These are phyloP conservation scores for Fusarium sulawesiense DNA, from an alignment of 2,329 filamentous ascomycete species.

Conservation along the genomic window DNA sequence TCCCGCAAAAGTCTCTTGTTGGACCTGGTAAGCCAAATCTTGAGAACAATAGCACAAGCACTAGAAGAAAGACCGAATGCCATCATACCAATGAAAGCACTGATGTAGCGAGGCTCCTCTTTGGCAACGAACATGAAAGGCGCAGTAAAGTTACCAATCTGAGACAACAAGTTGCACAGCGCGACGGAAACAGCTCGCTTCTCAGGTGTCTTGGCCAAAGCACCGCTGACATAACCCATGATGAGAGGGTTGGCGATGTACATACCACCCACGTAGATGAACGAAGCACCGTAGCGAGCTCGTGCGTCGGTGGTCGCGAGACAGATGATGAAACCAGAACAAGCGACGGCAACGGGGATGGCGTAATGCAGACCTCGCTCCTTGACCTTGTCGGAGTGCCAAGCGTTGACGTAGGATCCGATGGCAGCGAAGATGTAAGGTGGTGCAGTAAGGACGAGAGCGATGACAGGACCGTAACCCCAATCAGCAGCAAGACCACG, in stretches of 20 bases:
- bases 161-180: conserved; percentile 7
- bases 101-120: conserved; percentile 20
- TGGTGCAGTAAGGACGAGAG: conserved; percentile 8
- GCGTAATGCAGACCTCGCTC: conserved; percentile 14
- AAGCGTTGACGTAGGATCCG: conserved; percentile 15
- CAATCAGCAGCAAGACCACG: conserved; percentile 11
- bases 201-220: conserved; percentile 7
- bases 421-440: conserved; percentile 21
- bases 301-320: neutral
- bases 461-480: conserved; percentile 17
- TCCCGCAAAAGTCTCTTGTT: conserved; percentile 17
- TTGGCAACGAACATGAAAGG: conserved; percentile 19
- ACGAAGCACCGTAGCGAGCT: conserved; percentile 5
- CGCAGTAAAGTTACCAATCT: conserved; percentile 20
- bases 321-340: conserved; percentile 13
- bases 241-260: conserved; percentile 24
- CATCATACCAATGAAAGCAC: conserved; percentile 26
- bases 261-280: conserved; percentile 17
- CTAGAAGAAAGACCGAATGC: conserved; percentile 3
- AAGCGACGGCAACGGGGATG: conserved; percentile 7
- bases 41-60: conserved; percentile 10
- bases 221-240: conserved; percentile 22
- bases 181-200: conserved; percentile 21
- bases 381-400: conserved; percentile 28
- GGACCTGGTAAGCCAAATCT: conserved; percentile 15